These are phyloP conservation scores for Pleurotus salmoneostramineus DNA, from an alignment of 768 basidiomycete species.

Conservation along the genomic window DNA sequence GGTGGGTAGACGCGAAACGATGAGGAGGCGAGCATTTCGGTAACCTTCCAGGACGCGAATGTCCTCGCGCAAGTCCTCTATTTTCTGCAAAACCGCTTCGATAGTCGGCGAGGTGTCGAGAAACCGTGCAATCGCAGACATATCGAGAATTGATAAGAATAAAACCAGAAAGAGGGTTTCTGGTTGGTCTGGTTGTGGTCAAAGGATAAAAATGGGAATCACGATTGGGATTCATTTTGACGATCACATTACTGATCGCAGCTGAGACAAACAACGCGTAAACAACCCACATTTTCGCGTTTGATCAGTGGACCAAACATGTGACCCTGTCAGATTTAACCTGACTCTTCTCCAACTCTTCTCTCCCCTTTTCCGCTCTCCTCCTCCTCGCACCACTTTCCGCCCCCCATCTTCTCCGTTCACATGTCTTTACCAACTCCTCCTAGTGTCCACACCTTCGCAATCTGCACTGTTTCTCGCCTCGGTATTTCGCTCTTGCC, in stretches of 20 bases:
- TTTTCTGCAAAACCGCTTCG: neutral
- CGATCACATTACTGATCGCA: constrained; percentile 10
- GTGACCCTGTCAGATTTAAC: constrained; percentile 17
- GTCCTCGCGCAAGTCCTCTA: neutral
- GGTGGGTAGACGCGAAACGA: neutral
- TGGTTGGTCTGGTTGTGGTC: too few species aligned
- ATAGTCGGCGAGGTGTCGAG: neutral
- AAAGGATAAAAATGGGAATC: too few species aligned
- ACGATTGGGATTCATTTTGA: too few species aligned
- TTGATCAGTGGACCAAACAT: constrained; percentile 27
- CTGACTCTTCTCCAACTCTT: constrained; percentile 14
- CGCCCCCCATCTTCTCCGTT: constrained; percentile 4
- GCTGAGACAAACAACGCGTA: constrained; percentile 29
- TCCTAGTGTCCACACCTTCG: too few species aligned
- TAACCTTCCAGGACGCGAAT: neutral
- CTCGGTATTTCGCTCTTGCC: too few species aligned
- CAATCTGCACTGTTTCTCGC: too few species aligned
- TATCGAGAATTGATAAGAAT: too few species aligned
- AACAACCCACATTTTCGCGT: constrained; percentile 24
- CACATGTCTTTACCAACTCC: constrained; percentile 56
- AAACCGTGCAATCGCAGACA: neutral
- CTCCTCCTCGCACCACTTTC: constrained; percentile 13
- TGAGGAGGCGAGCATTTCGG: neutral
- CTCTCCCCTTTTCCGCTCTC: constrained; percentile 8
- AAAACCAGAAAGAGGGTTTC: too few species aligned